Conservation (phyloP, 176 grass and related monocot genomes). For the Pontederia crassipes region DNA sequence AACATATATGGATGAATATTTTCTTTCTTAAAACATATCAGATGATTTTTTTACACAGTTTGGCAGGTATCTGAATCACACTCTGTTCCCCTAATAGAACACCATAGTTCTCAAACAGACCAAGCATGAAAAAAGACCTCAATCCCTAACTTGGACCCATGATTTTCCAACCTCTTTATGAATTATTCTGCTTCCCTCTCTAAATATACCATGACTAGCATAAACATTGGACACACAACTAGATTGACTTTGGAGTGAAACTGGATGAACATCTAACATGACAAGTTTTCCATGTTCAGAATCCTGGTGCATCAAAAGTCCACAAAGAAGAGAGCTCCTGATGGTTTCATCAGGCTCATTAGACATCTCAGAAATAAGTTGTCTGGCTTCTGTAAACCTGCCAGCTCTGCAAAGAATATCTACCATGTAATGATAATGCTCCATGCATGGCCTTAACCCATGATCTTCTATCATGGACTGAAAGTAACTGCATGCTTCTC, state of each 20-base stretch:
- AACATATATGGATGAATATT: no score
- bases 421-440: constrained; percentile 32
- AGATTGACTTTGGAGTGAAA: not conserved
- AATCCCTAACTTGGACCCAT: constrained; percentile 10
- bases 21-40: no score
- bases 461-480: constrained; percentile 22
- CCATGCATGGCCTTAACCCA: constrained; percentile 18
- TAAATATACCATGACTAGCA: constrained; percentile 18
- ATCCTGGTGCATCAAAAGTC: constrained; percentile 16
- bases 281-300: not conserved
- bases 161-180: constrained; percentile 20
- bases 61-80: no score
- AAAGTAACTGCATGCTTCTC: constrained; percentile 21
- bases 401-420: constrained; percentile 27
- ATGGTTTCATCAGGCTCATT: constrained; percentile 10
- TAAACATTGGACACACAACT: constrained; percentile 18
- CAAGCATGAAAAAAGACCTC: not conserved
- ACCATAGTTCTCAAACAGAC: no score
- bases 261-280: constrained; percentile 1
- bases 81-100: no score
- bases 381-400: constrained; percentile 22
- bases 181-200: constrained; percentile 12
- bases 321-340: constrained; percentile 11
- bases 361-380: constrained; percentile 25
- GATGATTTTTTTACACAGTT: no score